Percentiles rank a stretch among this genome's conserved stretches.
phyloP scores from a whole-genome alignment of 139 green algal genomes.

The Limnomonas spitsbergensis region DNA sequence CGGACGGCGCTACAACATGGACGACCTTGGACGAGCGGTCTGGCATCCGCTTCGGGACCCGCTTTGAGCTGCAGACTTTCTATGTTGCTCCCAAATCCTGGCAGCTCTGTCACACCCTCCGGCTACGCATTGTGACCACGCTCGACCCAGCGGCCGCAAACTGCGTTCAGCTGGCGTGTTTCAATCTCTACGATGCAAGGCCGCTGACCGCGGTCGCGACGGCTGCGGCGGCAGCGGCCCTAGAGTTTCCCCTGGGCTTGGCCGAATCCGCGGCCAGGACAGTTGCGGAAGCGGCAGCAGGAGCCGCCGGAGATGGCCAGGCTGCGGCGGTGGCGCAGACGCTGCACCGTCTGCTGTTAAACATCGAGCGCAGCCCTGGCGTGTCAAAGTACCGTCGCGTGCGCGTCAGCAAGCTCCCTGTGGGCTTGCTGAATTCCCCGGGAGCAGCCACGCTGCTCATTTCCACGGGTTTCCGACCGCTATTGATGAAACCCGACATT shows the following conservation, averaged over 20 bases:
- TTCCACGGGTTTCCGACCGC: background rate
- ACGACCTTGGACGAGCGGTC: conserved; percentile 35
- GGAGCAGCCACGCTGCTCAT: background rate
- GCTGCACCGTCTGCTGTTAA: background rate
- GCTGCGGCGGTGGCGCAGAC: background rate
- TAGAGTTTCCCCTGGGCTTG: background rate
- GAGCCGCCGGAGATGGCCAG: background rate
- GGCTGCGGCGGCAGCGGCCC: background rate
- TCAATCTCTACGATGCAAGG: conserved; percentile 43
- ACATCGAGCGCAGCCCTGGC: background rate
- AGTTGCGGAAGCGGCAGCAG: background rate
- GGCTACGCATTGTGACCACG: conserved; percentile 47
- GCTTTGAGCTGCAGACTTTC: conserved; percentile 41
- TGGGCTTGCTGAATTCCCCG: background rate
- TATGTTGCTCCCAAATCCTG: background rate
- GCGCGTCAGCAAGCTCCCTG: background rate
- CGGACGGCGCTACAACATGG: background rate
- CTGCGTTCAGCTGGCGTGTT: conserved; percentile 64
- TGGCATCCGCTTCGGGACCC: conserved; percentile 42
- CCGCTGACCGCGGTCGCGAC: background rate
- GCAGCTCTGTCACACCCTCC: conserved; percentile 29
- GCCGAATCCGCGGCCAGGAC: background rate
- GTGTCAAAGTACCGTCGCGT: background rate
- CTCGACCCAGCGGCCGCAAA: conserved; percentile 52
- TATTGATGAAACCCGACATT: background rate